These are phyloP conservation scores for Xylaria grammica DNA, from an alignment of 495 filamentous ascomycete genomes.

Conservation along the genomic window DNA sequence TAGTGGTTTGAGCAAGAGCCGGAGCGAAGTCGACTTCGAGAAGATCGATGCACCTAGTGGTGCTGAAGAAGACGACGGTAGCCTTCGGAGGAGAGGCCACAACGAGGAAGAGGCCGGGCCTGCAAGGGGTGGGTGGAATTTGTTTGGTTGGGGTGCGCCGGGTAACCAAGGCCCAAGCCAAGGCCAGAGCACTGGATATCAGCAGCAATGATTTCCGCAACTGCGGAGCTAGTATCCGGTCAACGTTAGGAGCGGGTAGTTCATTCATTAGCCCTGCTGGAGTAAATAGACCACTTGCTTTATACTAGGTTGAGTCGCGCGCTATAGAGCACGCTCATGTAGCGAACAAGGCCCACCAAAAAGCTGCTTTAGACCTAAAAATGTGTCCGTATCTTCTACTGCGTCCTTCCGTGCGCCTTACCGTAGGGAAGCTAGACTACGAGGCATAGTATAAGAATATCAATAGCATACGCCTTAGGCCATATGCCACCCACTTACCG, in stretches of 20 bases:
- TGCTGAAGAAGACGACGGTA: slow-evolving; percentile 50
- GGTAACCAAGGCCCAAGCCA: slow-evolving; percentile 6
- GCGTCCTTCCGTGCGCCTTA: too few species aligned
- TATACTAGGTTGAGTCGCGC: too few species aligned
- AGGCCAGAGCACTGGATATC: slow-evolving; percentile 24
- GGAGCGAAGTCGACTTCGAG: slow-evolving; percentile 81
- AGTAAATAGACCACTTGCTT: too few species aligned
- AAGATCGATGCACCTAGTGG: slow-evolving; percentile 77
- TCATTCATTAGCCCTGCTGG: too few species aligned
- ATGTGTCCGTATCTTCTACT: too few species aligned
- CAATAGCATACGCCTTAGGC: too few species aligned
- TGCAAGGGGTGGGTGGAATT: slow-evolving; percentile 58
- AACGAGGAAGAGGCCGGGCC: slow-evolving; percentile 20
- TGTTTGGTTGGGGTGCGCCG: slow-evolving; percentile 60
- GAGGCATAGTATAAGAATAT: too few species aligned
- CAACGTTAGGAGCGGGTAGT: slow-evolving; percentile 10
- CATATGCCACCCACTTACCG: too few species aligned
- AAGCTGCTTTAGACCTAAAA: too few species aligned
- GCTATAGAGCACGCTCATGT: too few species aligned
- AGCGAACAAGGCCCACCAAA: too few species aligned
- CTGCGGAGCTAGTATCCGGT: background rate
- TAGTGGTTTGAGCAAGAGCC: slow-evolving; percentile 67
- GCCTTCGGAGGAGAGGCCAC: slow-evolving; percentile 31
- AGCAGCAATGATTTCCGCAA: background rate
- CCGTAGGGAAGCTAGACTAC: too few species aligned